Base-by-base conservation (phyloP, 345 rosid species). In the Eucalyptus pumila region DNA sequence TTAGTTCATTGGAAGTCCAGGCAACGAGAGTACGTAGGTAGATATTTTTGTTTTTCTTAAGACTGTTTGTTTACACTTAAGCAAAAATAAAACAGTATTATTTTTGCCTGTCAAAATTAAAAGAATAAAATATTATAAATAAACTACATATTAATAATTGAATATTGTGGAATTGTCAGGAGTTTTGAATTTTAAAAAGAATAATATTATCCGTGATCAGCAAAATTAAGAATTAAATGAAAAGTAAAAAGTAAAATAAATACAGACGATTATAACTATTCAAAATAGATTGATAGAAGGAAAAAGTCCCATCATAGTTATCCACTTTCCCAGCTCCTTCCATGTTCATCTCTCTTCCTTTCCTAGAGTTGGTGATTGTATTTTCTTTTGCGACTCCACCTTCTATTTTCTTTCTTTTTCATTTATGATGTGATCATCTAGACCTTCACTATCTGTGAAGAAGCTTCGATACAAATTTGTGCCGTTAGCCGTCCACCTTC, bases 121-220 rank as follows among this genome's bases (percentile, higher is more conserved):
- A 56, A 56, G 13, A 56, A 52, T 52, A 23, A 56, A 9, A 0
- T 0, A 0, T 56, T 23, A 0, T 56, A 6, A 56, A 56, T 56
- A 56, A 21, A 56, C 30, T 9, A 23, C 62, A 56, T 56, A 56
- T 56, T 56, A 56, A 56, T 56, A 24, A 56, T 23, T 56, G 6
- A 56, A 9, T 23, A 56, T 56, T 56, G 27, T 56, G 62, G 62
- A 56, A 24, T 56, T 24, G 62, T 56, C 62, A 56, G 27, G 62
- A 4, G 27, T 56, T 56, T 56, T 56, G 62, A 56, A 21, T 56
- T 0, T 56, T 9, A 56, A 56, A 52, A 56, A 56, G 26, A 56
- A 56, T 56, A 56, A 56, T 56, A 56, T 56, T 9, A 56, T 56
- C 27, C 30, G 30, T 23, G 62, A 56, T 23, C 27, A 23, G 27